phyloP scores from a whole-genome alignment of 2,329 filamentous ascomycete species.

The Cadophora sp. region DNA sequence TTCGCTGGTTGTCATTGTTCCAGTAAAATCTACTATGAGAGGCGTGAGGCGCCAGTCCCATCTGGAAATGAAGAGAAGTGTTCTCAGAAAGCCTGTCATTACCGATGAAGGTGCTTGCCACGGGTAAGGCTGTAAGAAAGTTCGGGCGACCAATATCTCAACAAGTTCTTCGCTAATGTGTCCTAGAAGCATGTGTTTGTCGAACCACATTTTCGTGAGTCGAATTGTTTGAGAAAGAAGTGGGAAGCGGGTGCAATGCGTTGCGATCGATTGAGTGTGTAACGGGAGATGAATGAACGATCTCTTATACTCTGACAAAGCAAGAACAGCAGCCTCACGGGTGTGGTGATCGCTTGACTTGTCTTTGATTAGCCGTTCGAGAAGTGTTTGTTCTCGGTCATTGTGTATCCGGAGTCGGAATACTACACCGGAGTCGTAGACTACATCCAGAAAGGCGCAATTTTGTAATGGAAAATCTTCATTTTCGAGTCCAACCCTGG shows the following conservation, averaged over 20 bases:
- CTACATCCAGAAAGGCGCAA: slow-evolving; percentile 81
- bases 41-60: slow-evolving; percentile 94
- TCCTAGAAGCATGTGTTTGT: slow-evolving; percentile 76
- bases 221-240: slow-evolving; percentile 83
- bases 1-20: slow-evolving; percentile 66
- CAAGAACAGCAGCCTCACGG: slow-evolving; percentile 72
- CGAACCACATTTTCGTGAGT: slow-evolving; percentile 89
- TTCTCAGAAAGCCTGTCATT: slow-evolving; percentile 81
- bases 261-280: slow-evolving; percentile 82
- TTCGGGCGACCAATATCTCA: slow-evolving; percentile 79
- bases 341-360: slow-evolving; percentile 69
- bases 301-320: slow-evolving; percentile 74
- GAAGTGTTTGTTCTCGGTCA: slow-evolving; percentile 81
- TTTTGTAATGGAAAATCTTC: slow-evolving; percentile 72
- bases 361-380: slow-evolving; percentile 80
- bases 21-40: slow-evolving; percentile 78
- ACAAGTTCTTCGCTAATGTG: slow-evolving; percentile 83
- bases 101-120: slow-evolving; percentile 80
- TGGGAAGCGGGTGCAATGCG: slow-evolving; percentile 80
- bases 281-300: slow-evolving; percentile 75
- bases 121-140: slow-evolving; percentile 82
- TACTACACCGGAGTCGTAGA: slow-evolving; percentile 71
- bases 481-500: slow-evolving; percentile 83
- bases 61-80: slow-evolving; percentile 77
- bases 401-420: slow-evolving; percentile 91